Base-by-base conservation (phyloP, 192 early-diverging fungal genomes). In the Haplosporangium gracile region DNA sequence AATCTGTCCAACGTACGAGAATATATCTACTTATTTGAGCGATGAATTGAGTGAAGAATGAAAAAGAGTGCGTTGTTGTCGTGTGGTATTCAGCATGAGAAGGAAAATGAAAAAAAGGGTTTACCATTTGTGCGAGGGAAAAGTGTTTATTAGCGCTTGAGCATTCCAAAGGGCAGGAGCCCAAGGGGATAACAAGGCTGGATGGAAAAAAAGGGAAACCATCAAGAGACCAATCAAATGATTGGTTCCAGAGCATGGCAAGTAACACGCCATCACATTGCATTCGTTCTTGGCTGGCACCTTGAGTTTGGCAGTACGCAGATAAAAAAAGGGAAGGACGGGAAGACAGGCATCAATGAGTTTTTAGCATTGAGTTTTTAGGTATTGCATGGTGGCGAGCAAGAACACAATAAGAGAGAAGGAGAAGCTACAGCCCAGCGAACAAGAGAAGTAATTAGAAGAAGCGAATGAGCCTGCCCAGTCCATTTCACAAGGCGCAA, bases 81-180 rank as follows among this genome's bases (percentile, higher is more conserved):
- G 60, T 29, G 60, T 63, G 60, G 29, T 32, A 63, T 63, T 13
- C 3, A 9, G 26, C 47, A 49, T 20, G 0, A 16, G 11, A 4
- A 57, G 6, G 55, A 26, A 29, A 26, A 11, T 13, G 26, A 63
- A 63, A 63, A 63, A 63, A 63, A 29, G 60, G 60, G 60, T 63
- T 32, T 9, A 32, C 60, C 60, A 11, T 63, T n/a, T 29, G 60
- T 29, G 9, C 60, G 32, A 63, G 26, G 60, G 60, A 20, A 53
- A 13, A 63, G n/a, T 22, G 26, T 63, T 63, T 22, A 60, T 60
- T 60, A 63, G 29, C 2, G 60, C 11, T 32, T 63, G 60, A 32
- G 60, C 60, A 63, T 63, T 63, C 60, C 60, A 32, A 63, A 32
- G 60, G 60, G 60, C 60, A 63, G 60, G 60, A 63, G 60, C 60